phyloP scores from a whole-genome alignment of 2,329 filamentous ascomycete species.

The Hymenotorrendiella dingleyae region DNA sequence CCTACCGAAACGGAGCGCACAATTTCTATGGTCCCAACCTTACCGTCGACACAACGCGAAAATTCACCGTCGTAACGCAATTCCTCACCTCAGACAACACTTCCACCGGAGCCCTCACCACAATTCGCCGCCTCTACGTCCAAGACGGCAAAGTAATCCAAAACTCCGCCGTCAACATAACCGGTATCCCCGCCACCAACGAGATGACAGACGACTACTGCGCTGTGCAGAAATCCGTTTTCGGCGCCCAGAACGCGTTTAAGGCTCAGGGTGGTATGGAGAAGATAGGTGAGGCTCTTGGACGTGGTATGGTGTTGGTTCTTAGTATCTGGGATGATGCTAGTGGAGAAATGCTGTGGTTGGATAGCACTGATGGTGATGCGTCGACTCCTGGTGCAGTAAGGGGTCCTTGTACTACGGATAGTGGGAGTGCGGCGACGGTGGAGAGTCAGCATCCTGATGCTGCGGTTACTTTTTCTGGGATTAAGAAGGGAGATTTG shows the following conservation, averaged over 20 bases:
- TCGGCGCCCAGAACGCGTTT: constrained; percentile 48
- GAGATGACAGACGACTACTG: constrained; percentile 52
- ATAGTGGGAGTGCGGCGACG: too few species aligned
- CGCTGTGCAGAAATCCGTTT: constrained; percentile 41
- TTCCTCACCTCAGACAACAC: constrained; percentile 50
- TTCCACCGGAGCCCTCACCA: constrained; percentile 42
- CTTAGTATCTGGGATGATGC: constrained; percentile 52
- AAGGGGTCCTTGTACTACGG: too few species aligned
- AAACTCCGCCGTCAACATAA: constrained; percentile 39
- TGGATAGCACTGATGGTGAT: constrained; percentile 48
- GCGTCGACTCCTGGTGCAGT: constrained; percentile 42
- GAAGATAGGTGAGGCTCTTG: constrained; percentile 49
- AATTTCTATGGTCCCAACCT: constrained; percentile 48
- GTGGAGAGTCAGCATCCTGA: too few species aligned
- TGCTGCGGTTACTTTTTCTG: constrained; percentile 47
- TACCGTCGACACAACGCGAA: constrained; percentile 45
- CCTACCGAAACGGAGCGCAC: constrained; percentile 49
- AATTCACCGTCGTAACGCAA: constrained; percentile 53
- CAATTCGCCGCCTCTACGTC: constrained; percentile 50
- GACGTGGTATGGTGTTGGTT: constrained; percentile 45
- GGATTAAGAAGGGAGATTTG: constrained; percentile 57
- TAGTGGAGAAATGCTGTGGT: constrained; percentile 49
- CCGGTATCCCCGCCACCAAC: constrained; percentile 40
- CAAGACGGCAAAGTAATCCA: constrained; percentile 48
- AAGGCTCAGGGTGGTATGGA: constrained; percentile 47